Conservation (phyloP, 805 yeast species). For the Starmera caribaea region DNA sequence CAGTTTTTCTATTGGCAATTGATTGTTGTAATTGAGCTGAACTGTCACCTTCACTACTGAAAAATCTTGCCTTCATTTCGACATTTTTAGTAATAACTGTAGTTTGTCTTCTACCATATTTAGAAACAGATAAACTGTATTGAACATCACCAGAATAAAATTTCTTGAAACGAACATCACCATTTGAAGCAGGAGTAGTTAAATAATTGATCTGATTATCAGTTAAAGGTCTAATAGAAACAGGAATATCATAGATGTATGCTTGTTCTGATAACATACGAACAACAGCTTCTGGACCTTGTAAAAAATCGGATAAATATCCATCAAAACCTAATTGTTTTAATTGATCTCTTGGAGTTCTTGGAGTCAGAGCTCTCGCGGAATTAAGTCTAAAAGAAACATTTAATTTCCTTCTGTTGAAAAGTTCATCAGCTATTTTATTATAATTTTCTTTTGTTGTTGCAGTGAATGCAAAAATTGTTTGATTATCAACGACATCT, state of each 20-base stretch:
- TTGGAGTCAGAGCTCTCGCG: conserved; percentile 11
- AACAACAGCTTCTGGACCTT: conserved; percentile 66
- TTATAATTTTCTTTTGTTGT: conserved; percentile 39
- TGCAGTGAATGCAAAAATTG: conserved; percentile 58
- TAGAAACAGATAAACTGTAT: conserved; percentile 44
- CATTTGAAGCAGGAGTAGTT: conserved; percentile 25
- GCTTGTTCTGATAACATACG: conserved; percentile 56
- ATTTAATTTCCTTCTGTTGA: conserved; percentile 27
- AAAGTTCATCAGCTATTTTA: conserved; percentile 30
- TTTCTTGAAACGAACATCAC: conserved; percentile 39
- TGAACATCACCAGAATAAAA: conserved; percentile 51
- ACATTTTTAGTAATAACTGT: conserved; percentile 9
- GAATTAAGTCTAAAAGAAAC: conserved; percentile 48
- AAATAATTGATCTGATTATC: conserved; percentile 28
- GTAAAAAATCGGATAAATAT: conserved; percentile 56
- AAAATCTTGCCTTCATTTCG: conserved; percentile 3
- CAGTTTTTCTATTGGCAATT: not conserved
- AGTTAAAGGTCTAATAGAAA: conserved; percentile 37
- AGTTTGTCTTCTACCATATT: conserved; percentile 52
- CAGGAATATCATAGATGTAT: conserved; percentile 52
- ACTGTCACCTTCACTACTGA: conserved; percentile 12
- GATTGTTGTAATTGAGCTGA: not conserved
- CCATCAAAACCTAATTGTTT: conserved; percentile 66
- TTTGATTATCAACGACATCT: conserved; percentile 40
- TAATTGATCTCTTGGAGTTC: conserved; percentile 26